phyloP scores from a whole-genome alignment of 352 stramenopile species.

The Phytopythium delawarense region DNA sequence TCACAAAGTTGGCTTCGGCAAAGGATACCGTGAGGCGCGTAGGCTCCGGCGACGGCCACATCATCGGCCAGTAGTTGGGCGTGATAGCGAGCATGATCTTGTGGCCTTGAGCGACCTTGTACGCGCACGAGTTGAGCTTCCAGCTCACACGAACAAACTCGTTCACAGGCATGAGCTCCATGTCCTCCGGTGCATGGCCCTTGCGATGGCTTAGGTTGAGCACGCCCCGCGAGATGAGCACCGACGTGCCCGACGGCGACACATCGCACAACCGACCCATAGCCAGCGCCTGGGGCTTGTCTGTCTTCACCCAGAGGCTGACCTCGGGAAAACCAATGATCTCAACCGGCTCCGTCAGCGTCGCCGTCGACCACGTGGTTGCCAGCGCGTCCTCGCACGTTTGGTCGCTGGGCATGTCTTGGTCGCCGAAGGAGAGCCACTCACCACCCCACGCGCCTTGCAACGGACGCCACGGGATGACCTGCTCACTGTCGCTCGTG shows the following conservation, averaged over 20 bases:
- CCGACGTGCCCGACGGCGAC: slow-evolving; percentile 35
- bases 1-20: slow-evolving; percentile 21
- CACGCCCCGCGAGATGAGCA: slow-evolving; percentile 36
- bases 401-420: slow-evolving; percentile 47
- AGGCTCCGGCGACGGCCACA: slow-evolving; percentile 43
- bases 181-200: slow-evolving; percentile 23
- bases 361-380: slow-evolving; percentile 22
- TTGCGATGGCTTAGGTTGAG: slow-evolving; percentile 41
- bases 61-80: slow-evolving; percentile 46
- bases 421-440: slow-evolving; percentile 45
- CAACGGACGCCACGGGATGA: slow-evolving; percentile 24
- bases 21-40: slow-evolving; percentile 29
- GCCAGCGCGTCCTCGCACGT: slow-evolving; percentile 30
- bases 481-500: slow-evolving; percentile 12
- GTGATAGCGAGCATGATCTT: slow-evolving; percentile 32
- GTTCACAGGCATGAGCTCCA: slow-evolving; percentile 28
- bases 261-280: slow-evolving; percentile 42
- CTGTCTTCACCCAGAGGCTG: slow-evolving; percentile 28
- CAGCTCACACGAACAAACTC: slow-evolving; percentile 22
- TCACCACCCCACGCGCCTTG: slow-evolving; percentile 48
- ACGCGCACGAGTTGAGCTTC: slow-evolving; percentile 44
- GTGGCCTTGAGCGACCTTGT: slow-evolving; percentile 27
- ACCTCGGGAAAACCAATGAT: slow-evolving; percentile 40
- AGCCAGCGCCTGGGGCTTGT: slow-evolving; percentile 30
- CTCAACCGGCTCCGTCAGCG: slow-evolving; percentile 19